Evolutionary conservation across 768 basidiomycete species (phyloP), one percentile per base, ranked within the genome.

Genomic region (Crucibulum laeve): DNA sequence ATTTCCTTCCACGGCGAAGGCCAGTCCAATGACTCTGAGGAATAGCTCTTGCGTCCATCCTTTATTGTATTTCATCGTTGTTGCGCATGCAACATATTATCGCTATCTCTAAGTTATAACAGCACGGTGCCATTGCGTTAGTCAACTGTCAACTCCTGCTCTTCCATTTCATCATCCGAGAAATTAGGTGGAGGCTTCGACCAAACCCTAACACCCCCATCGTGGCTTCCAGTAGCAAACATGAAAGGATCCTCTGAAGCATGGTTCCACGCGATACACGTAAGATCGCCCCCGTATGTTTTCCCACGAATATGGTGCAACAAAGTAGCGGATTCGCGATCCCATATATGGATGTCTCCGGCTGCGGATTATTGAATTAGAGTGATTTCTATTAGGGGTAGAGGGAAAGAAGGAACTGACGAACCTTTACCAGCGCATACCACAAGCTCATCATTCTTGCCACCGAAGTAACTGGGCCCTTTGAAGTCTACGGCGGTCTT

Each of bases 261-360:
- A 45, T 76, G 77, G 55, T 87, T 91, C 87, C 88, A 91, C 11
- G 85, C 84, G 30, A 90, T 76, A 48, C 84, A 86, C 7, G 88
- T 90, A 45, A 91, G 55, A 54, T 88, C 86, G 19, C 82, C 84
- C 3, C 77, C 74, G 24, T 76, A 71, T 11, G 66, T 68, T 55
- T 81, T 82, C 19, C 79, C 74, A 10, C 75, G 79, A 51, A 91
- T 73, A 49, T 81, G 75, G 48, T 88, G 87, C 2, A 91, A 68
- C 1, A 88, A 65, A 6, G 79, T 72, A 4, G 77, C 89, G 8
- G 84, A 84, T 62, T 90, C 87, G 45, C 81, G 78, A 54, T 91
- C 89, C 89, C 89, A 91, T 8, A 91, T 86, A 54, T 87, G 82
- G 10, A 91, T 82, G 53, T 89, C 85, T 84, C 5, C 86, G 83